Evolutionary conservation across 2,329 filamentous ascomycete species (phyloP).

Genomic region (Beauveria asiatica): DNA sequence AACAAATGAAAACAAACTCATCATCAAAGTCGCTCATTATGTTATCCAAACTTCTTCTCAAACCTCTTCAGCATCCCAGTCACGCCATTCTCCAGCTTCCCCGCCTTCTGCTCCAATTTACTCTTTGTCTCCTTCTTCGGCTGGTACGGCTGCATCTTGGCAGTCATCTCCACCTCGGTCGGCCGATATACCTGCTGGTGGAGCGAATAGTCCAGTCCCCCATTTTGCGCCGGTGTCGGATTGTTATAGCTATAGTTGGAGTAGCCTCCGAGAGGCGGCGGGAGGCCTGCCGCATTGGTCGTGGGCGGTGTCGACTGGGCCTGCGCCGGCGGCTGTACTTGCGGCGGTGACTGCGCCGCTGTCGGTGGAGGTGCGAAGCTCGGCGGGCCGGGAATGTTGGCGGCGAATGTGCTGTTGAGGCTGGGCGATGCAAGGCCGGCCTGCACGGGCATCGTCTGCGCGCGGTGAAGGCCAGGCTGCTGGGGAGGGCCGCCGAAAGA

Average conservation of each 20-base stretch:
- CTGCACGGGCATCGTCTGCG: constrained; percentile 40
- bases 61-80: constrained; percentile 67
- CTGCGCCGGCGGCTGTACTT: constrained; percentile 14
- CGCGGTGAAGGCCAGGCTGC: constrained; percentile 39
- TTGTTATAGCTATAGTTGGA: constrained; percentile 41
- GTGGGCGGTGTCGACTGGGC: constrained; percentile 22
- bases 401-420: constrained; percentile 34
- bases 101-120: constrained; percentile 56
- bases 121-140: constrained; percentile 37
- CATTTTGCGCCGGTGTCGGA: constrained; percentile 18
- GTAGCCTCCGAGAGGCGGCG: constrained; percentile 45
- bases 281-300: constrained; percentile 28
- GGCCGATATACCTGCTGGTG: constrained; percentile 65
- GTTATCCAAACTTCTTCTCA: constrained; percentile 61
- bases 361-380: constrained; percentile 11
- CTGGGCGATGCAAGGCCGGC: constrained; percentile 30
- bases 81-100: constrained; percentile 60
- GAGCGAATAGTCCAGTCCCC: constrained; percentile 42
- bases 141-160: constrained; percentile 27
- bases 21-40: background rate
- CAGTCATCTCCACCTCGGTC: constrained; percentile 48
- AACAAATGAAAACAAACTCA: background rate
- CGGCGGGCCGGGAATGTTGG: constrained; percentile 27
- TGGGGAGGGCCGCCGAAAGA: constrained; percentile 29
- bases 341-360: constrained; percentile 15